These are phyloP conservation scores for Plectosphaerella sp. DNA, from an alignment of 2,329 filamentous ascomycete species.

Conservation along the genomic window DNA sequence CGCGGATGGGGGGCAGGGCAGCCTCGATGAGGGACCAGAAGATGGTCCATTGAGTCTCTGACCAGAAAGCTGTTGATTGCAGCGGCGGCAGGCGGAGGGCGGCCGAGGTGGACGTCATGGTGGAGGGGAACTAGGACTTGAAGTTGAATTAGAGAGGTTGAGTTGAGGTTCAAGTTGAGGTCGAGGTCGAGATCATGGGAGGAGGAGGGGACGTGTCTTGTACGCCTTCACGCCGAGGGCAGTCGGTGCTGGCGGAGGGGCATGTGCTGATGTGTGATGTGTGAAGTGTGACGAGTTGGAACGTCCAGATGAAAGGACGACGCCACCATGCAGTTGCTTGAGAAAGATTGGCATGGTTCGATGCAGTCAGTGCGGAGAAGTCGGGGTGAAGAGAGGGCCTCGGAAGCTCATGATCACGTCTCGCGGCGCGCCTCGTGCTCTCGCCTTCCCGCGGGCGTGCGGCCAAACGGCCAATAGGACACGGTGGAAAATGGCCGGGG, in stretches of 20 bases:
- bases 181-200: not conserved
- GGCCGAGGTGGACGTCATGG: conserved; percentile 1
- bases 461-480: not conserved
- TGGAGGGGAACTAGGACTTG: not conserved
- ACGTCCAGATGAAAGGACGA: no score
- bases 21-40: conserved; percentile 52
- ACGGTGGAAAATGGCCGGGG: not conserved
- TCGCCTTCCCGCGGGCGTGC: not conserved
- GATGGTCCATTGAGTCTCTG: conserved; percentile 47
- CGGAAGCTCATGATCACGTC: conserved; percentile 12
- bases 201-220: no score
- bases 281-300: no score
- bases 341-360: not conserved
- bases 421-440: not conserved
- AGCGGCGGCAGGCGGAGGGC: conserved; percentile 8
- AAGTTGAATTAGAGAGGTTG: not conserved
- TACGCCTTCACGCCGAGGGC: no score
- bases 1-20: conserved; percentile 55
- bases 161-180: not conserved
- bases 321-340: not conserved
- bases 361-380: conserved; percentile 1
- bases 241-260: no score
- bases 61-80: conserved; percentile 31
- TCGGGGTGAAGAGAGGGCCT: conserved; percentile 5
- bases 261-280: no score